Conservation (phyloP, 192 early-diverging fungal genomes). For the Linnemannia zychae region DNA sequence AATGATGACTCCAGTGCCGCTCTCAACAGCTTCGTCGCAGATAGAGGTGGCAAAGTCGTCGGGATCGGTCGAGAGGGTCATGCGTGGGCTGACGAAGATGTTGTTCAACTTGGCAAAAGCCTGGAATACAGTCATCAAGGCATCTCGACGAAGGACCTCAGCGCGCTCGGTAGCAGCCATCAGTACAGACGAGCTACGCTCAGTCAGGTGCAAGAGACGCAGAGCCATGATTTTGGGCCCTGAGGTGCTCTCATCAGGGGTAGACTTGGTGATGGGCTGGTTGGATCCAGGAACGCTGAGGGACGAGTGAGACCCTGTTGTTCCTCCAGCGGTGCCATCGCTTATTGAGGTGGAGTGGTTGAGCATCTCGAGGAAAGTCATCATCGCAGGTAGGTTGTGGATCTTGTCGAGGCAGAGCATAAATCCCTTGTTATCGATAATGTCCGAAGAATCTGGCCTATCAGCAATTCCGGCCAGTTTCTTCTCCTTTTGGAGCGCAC, state of each 20-base stretch:
- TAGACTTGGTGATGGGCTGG: not conserved
- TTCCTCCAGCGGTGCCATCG: not conserved
- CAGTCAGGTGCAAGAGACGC: constrained; percentile 82
- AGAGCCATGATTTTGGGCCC: constrained; percentile 70
- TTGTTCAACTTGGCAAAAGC: constrained; percentile 85
- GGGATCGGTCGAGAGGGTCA: constrained; percentile 69
- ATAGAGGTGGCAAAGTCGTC: constrained; percentile 81
- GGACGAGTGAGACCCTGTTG: constrained; percentile 4
- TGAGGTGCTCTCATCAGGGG: not conserved
- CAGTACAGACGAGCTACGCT: constrained; percentile 87
- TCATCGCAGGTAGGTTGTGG: constrained; percentile 59
- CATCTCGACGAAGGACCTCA: constrained; percentile 76
- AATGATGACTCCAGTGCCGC: constrained; percentile 75
- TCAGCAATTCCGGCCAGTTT: constrained; percentile 14
- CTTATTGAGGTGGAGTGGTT: constrained; percentile 11
- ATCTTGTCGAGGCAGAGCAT: constrained; percentile 59
- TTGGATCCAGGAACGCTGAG: constrained; percentile 12
- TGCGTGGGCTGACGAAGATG: constrained; percentile 70
- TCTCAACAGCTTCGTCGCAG: constrained; percentile 62
- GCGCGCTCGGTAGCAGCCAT: constrained; percentile 72
- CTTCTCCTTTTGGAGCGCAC: constrained; percentile 22
- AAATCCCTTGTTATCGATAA: constrained; percentile 27
- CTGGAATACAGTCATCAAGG: constrained; percentile 85
- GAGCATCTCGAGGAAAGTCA: constrained; percentile 58
- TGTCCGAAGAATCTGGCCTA: not conserved